Base-by-base conservation (phyloP, 441 rosid genomes). In the Hura crepitans region DNA sequence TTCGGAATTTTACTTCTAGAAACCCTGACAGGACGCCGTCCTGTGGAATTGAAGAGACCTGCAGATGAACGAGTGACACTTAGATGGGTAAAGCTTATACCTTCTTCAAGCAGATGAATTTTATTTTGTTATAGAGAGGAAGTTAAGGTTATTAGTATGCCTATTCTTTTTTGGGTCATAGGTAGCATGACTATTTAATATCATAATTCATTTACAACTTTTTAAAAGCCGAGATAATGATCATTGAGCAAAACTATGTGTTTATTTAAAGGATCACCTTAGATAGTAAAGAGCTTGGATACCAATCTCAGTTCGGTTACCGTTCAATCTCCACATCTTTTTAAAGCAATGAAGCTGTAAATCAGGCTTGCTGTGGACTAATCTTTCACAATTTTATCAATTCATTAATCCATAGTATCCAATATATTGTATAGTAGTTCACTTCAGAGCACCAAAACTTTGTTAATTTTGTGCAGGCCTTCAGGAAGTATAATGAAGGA, bases 21-120 rank as follows among this genome's bases (percentile, higher is more conserved):
- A 81, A 89, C 89, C 73, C 82, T 94, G n/a, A 87, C 92, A 0
- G 96, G 93, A 17, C 96, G 97, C 65, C 97, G 97, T 39, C 97
- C 99, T 25, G 96, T 92, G 70, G 97, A 94, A 70, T 33, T 80
- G 65, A 87, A 66, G 69, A 83, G 75, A 68, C 89, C 81, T 57
- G 58, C 68, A 18, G 85, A 79, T 17, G 97, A 94, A 78, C 92
- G 87, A 43, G 83, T 94, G 27, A 92, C 97, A 0, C 78, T 90
- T 53, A 82, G 84, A 82, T 94, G 97, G 99, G 99, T 94, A 85
- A n/a, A 84, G 86, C 62, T 73, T 74, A 22, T 65, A 47, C 74
- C 62, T 13, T 33, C 59, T 49, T 7, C 11, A 9, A 35, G 27
- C 1, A 20, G 11, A 42, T 23, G 30, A 43, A 33, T 22, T 67